Evolutionary conservation across 1,284 basidiomycete species (phyloP).

Genomic region (Pulveroboletus sp.): DNA sequence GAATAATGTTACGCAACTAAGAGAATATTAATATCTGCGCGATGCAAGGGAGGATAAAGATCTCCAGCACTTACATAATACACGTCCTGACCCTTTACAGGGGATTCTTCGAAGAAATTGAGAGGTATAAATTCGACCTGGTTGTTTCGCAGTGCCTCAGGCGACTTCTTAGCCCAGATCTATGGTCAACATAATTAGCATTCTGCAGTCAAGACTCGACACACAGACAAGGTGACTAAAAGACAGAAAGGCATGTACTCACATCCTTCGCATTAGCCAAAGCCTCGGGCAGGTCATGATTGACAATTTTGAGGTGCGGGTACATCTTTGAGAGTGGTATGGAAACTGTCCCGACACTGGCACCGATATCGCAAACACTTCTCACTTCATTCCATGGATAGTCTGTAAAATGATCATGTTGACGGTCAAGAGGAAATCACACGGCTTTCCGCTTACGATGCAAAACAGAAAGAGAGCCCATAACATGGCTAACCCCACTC

Average conservation of each 20-base stretch:
- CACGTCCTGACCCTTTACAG: too few species aligned
- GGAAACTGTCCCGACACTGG: too few species aligned
- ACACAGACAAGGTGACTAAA: neutral
- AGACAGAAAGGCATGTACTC: neutral
- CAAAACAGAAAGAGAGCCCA: constrained; percentile 14
- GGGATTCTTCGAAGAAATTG: too few species aligned
- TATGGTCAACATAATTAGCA: constrained; percentile 14
- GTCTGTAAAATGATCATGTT: neutral
- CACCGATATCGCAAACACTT: too few species aligned
- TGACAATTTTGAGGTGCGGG: constrained; percentile 35
- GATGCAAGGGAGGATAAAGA: neutral
- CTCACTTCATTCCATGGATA: too few species aligned
- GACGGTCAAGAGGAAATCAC: neutral
- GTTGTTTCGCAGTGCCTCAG: constrained; percentile 1
- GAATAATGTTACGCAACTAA: constrained; percentile 27
- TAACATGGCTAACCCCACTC: constrained; percentile 14
- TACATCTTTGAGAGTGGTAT: constrained; percentile 11
- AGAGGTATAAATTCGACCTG: too few species aligned
- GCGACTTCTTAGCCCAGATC: constrained; percentile 35
- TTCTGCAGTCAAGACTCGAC: neutral
- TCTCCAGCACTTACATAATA: constrained; percentile 35
- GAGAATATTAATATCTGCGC: neutral
- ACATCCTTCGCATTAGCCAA: constrained; percentile 34
- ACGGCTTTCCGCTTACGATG: constrained; percentile 17
- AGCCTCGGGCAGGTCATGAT: constrained; percentile 25